phyloP scores from a whole-genome alignment of 2,329 filamentous ascomycete genomes.

The Arachnopeziza araneosa region DNA sequence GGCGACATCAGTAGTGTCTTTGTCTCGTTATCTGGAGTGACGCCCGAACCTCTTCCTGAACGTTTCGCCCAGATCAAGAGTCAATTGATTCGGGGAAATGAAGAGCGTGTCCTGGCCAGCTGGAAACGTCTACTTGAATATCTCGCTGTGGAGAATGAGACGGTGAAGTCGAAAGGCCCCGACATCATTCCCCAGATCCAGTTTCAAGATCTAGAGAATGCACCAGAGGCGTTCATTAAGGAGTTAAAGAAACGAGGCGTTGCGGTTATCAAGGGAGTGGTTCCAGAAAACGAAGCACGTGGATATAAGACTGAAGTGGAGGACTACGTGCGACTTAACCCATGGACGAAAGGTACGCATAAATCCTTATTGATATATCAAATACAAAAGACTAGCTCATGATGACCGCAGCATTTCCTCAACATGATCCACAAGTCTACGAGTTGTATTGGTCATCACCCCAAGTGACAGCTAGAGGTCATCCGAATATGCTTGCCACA shows the following conservation, averaged over 20 bases:
- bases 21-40: constrained; percentile 48
- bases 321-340: constrained; percentile 60
- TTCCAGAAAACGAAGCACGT: constrained; percentile 57
- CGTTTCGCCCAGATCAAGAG: constrained; percentile 52
- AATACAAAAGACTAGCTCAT: not conserved
- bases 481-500: constrained; percentile 56
- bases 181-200: constrained; percentile 48
- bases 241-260: constrained; percentile 22
- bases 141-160: constrained; percentile 42
- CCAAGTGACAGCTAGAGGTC: constrained; percentile 61
- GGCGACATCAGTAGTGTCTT: constrained; percentile 61
- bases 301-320: constrained; percentile 59
- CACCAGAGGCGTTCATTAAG: constrained; percentile 11
- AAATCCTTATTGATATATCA: not conserved
- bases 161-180: constrained; percentile 40
- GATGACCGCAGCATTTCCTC: constrained; percentile 50
- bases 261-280: constrained; percentile 57
- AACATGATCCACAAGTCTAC: constrained; percentile 62
- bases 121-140: constrained; percentile 44
- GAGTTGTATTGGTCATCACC: constrained; percentile 71
- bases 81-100: constrained; percentile 44
- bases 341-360: constrained; percentile 41
- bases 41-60: constrained; percentile 43
- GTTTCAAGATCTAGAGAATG: constrained; percentile 38
- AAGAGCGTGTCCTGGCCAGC: constrained; percentile 40